These are phyloP conservation scores for Alternaria viburni DNA, from an alignment of 2,329 filamentous ascomycete species.

Conservation along the genomic window DNA sequence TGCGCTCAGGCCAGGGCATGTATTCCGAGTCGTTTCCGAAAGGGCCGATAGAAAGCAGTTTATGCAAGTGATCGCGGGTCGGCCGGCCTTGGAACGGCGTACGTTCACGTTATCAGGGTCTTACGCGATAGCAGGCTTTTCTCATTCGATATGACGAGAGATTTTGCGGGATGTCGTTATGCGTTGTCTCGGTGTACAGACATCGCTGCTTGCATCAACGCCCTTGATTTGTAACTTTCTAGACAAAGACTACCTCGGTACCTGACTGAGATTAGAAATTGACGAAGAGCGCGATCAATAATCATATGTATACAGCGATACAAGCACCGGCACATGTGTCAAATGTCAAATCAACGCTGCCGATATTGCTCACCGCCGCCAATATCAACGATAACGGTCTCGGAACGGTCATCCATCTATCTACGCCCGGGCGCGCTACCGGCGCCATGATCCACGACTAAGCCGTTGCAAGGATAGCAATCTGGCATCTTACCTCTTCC, in stretches of 20 bases:
- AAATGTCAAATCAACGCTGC: background rate
- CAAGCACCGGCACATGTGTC: background rate
- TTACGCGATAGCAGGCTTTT: constrained; percentile 5
- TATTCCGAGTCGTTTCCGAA: constrained; percentile 2
- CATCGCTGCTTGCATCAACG: background rate
- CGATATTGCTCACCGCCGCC: constrained; percentile 12
- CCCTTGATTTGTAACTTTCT: background rate
- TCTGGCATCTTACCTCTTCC: background rate
- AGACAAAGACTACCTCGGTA: background rate
- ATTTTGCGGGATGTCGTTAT: background rate
- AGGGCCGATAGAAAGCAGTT: constrained; percentile 17
- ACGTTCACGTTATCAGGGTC: constrained; percentile 10
- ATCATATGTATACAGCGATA: background rate
- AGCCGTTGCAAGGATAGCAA: constrained; percentile 3
- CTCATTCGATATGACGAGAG: background rate
- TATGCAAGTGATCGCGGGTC: constrained; percentile 9
- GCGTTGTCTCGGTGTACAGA: background rate
- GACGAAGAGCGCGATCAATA: background rate
- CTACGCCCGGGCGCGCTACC: constrained; percentile 14
- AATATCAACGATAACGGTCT: constrained; percentile 4
- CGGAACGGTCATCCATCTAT: background rate
- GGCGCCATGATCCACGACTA: constrained; percentile 14
- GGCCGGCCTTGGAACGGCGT: constrained; percentile 6
- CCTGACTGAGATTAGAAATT: background rate
- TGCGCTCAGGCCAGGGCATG: constrained; percentile 3